These are phyloP conservation scores for Akanthomyces lecanii DNA, from an alignment of 2,329 filamentous ascomycete species.

Conservation along the genomic window DNA sequence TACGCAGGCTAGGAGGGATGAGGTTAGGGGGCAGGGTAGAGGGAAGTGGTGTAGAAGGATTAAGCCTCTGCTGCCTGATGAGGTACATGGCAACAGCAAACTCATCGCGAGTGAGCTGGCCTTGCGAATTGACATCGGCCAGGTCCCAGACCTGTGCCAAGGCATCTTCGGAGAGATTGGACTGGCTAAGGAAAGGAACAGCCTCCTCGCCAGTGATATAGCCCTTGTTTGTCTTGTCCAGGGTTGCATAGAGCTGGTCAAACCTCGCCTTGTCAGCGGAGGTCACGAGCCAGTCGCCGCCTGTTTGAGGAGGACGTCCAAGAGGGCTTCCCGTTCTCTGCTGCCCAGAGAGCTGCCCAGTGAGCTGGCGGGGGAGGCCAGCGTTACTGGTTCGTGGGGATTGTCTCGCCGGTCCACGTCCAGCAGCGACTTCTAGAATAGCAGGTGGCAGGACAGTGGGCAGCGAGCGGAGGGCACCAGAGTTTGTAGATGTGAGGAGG, in stretches of 20 bases:
- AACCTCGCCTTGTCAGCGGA: constrained; percentile 82
- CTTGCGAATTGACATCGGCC: constrained; percentile 87
- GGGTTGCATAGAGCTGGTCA: constrained; percentile 75
- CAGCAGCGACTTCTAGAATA: constrained; percentile 84
- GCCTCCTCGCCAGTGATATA: constrained; percentile 92
- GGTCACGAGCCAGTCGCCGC: constrained; percentile 72
- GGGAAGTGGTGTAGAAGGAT: constrained; percentile 61
- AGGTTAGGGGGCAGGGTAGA: constrained; percentile 73
- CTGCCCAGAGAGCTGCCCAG: constrained; percentile 52
- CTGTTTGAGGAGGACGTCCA: constrained; percentile 37
- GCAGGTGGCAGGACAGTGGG: constrained; percentile 77
- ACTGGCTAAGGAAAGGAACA: constrained; percentile 90
- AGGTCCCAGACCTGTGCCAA: constrained; percentile 97
- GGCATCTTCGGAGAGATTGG: constrained; percentile 79
- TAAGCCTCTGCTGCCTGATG: constrained; percentile 81
- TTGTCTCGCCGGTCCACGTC: constrained; percentile 51
- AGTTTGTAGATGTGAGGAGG: constrained; percentile 86
- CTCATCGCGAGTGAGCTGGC: constrained; percentile 79
- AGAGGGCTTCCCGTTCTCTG: constrained; percentile 59
- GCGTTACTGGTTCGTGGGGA: constrained; percentile 53
- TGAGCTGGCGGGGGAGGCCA: constrained; percentile 79
- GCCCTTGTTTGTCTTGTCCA: constrained; percentile 77
- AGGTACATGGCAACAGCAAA: constrained; percentile 98
- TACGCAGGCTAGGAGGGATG: constrained; percentile 81
- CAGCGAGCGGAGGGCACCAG: constrained; percentile 71